Conservation (phyloP, 2,329 filamentous ascomycete genomes). For the Coleophoma eucalyptorum region DNA sequence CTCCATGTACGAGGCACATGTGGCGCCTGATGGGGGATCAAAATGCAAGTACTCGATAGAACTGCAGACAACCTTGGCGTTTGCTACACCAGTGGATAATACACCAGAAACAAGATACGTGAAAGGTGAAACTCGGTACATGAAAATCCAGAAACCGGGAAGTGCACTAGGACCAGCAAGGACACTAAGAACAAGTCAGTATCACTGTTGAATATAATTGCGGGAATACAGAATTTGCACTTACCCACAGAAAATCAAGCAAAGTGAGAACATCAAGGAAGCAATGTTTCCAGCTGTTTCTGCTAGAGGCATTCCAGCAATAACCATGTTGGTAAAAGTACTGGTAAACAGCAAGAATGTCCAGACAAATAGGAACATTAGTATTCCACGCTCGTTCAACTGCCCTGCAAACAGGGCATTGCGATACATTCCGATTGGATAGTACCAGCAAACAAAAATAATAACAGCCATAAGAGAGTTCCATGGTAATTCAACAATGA, state of each 20-base stretch:
- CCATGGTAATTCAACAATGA: slow-evolving; percentile 84
- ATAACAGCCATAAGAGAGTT: slow-evolving; percentile 68
- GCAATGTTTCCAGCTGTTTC: slow-evolving; percentile 75
- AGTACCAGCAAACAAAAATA: slow-evolving; percentile 82
- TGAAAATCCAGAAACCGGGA: slow-evolving; percentile 79
- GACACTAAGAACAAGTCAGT: slow-evolving; percentile 41
- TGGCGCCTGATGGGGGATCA: slow-evolving; percentile 51
- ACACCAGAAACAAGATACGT: slow-evolving; percentile 78
- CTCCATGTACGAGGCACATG: slow-evolving; percentile 56
- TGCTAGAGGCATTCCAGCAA: slow-evolving; percentile 71
- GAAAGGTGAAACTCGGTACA: slow-evolving; percentile 80
- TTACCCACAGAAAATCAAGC: slow-evolving; percentile 64
- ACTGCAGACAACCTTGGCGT: slow-evolving; percentile 62
- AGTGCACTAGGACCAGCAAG: slow-evolving; percentile 59
- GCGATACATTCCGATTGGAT: slow-evolving; percentile 66
- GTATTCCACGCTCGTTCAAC: slow-evolving; percentile 61
- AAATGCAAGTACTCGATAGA: slow-evolving; percentile 68
- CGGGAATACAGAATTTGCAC: slow-evolving; percentile 2
- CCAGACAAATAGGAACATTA: slow-evolving; percentile 76
- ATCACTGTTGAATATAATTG: neutral
- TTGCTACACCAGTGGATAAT: slow-evolving; percentile 66
- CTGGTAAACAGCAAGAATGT: slow-evolving; percentile 77
- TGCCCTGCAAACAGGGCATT: slow-evolving; percentile 62
- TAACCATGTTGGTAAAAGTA: slow-evolving; percentile 77
- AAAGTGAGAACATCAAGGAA: slow-evolving; percentile 71